Percentiles rank a stretch among this genome's conserved stretches.
Conservation (phyloP, 2,329 filamentous ascomycete species). For the Sclerotinia subarctica region DNA sequence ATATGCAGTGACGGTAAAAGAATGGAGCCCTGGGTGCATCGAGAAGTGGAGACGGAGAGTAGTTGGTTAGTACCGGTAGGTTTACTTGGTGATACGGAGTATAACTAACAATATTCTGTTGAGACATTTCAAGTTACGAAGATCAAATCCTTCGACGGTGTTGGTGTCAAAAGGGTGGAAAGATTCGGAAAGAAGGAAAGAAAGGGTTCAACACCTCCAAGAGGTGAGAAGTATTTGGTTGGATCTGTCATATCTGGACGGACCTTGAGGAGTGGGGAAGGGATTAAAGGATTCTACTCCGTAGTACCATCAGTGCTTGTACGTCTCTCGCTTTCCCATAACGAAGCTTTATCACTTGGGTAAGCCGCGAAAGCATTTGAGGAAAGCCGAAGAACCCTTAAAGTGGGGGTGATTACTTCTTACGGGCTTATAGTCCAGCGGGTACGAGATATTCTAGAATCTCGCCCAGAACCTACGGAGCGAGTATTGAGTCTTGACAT, state of each 20-base stretch:
- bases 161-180: background rate
- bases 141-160: background rate
- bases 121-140: background rate
- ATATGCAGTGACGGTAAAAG: conserved; percentile 16
- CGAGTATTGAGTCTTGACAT: too few species aligned
- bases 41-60: background rate
- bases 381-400: conserved; percentile 6
- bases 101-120: background rate
- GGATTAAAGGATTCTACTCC: too few species aligned
- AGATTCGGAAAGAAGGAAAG: too few species aligned
- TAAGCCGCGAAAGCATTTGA: background rate
- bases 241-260: background rate
- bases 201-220: background rate
- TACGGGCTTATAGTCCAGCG: background rate
- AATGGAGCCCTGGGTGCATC: conserved; percentile 4
- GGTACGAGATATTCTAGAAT: conserved; percentile 18
- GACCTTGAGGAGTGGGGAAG: background rate
- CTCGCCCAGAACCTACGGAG: background rate
- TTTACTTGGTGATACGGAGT: background rate
- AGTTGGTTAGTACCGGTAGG: background rate
- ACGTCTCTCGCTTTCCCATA: background rate
- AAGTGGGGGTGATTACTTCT: background rate
- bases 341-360: background rate
- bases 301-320: too few species aligned
- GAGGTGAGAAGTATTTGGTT: background rate